Evolutionary conservation across 257 asterid species (phyloP).

Genomic region (Verbena officinalis): DNA sequence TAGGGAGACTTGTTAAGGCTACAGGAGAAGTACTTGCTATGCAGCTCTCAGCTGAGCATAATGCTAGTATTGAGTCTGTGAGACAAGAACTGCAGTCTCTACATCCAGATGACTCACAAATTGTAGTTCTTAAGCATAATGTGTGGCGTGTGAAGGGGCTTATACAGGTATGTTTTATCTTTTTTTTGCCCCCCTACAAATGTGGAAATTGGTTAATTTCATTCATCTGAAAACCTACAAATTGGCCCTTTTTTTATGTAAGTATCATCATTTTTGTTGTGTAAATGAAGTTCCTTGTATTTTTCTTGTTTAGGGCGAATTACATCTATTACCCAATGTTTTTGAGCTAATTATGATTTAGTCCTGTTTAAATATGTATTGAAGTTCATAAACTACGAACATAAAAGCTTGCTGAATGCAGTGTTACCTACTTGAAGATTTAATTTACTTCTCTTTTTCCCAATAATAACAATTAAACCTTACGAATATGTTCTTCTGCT

Average conservation of each 20-base stretch:
- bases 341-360: too few relatives aligned
- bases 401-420: neutral
- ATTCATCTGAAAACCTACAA: too few relatives aligned
- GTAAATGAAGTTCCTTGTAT: conserved; percentile 4
- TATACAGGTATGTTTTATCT: conserved; percentile 61
- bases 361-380: neutral
- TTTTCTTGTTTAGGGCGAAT: too few relatives aligned
- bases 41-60: conserved; percentile 81
- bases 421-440: too few relatives aligned
- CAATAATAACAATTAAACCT: neutral
- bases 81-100: conserved; percentile 68
- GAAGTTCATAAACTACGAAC: neutral
- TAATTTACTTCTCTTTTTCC: too few relatives aligned
- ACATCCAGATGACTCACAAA: conserved; percentile 85
- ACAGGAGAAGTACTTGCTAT: conserved; percentile 70
- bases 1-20: conserved; percentile 72
- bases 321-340: conserved; percentile 11
- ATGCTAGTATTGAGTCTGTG: conserved; percentile 71
- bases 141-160: conserved; percentile 94
- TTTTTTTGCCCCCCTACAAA: too few relatives aligned
- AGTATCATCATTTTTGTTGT: neutral
- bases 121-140: conserved; percentile 78
- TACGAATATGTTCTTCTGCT: neutral
- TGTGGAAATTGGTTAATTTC: too few relatives aligned
- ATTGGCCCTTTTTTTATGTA: too few relatives aligned